Percentiles rank a stretch among this genome's conserved stretches.
These are phyloP conservation scores for Mycosphaerella sp. DNA, from an alignment of 2,329 filamentous ascomycete genomes.

Conservation along the genomic window DNA sequence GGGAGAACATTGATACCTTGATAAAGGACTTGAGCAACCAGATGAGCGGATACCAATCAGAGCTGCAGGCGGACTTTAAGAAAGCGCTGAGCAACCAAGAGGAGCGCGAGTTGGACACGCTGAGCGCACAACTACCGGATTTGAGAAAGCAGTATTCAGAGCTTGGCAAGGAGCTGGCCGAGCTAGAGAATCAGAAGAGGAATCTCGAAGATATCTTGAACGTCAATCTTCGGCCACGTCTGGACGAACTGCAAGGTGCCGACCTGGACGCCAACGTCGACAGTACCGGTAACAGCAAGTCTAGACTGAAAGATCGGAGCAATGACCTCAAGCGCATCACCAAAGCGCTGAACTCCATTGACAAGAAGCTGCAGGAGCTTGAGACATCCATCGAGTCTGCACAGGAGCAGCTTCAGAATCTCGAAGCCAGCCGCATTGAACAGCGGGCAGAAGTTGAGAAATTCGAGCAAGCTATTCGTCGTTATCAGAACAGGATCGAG, in stretches of 20 bases:
- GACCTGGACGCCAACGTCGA: constrained; percentile 58
- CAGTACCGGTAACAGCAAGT: constrained; percentile 49
- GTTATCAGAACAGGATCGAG: constrained; percentile 82
- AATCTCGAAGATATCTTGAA: constrained; percentile 79
- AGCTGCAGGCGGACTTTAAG: constrained; percentile 82
- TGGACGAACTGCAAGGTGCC: constrained; percentile 76
- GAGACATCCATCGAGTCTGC: constrained; percentile 63
- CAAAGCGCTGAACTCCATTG: constrained; percentile 60
- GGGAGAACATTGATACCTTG: constrained; percentile 62
- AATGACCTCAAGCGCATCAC: constrained; percentile 74
- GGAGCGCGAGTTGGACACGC: constrained; percentile 68
- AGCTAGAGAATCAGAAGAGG: constrained; percentile 73
- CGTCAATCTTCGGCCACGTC: constrained; percentile 79
- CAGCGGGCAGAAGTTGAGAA: constrained; percentile 69
- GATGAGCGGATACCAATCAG: constrained; percentile 68
- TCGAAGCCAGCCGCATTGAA: constrained; percentile 55
- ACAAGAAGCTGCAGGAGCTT: constrained; percentile 64
- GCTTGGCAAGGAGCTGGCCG: constrained; percentile 64
- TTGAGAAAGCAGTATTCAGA: constrained; percentile 72
- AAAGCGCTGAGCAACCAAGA: constrained; percentile 80
- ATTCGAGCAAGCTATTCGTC: constrained; percentile 70
- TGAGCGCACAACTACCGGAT: constrained; percentile 63
- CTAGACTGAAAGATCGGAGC: constrained; percentile 69
- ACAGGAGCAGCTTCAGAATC: constrained; percentile 49
- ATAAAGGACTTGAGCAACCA: constrained; percentile 59